phyloP scores from a whole-genome alignment of 1,284 basidiomycete genomes.

The Sanguinoderma infundibulare region DNA sequence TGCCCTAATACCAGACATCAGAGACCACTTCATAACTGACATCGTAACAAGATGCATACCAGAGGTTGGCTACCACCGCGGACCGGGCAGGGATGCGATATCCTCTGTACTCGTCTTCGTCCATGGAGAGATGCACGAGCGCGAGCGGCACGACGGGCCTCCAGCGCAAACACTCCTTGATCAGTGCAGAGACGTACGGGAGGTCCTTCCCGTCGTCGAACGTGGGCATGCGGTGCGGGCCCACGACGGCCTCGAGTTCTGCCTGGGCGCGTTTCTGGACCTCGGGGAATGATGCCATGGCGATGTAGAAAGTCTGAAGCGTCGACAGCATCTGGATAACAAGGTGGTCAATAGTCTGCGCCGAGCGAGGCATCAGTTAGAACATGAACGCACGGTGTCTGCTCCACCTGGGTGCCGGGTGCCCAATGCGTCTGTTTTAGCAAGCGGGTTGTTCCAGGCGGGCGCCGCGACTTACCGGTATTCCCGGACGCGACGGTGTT shows the following conservation, averaged over 20 bases:
- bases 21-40: background rate
- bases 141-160: constrained; percentile 22
- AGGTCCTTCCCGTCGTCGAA: constrained; percentile 22
- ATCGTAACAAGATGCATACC: constrained; percentile 10
- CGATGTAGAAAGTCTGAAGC: constrained; percentile 19
- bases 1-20: constrained; percentile 7
- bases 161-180: constrained; percentile 28
- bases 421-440: no score
- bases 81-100: constrained; percentile 28
- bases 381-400: background rate
- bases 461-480: constrained; percentile 8
- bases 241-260: constrained; percentile 33
- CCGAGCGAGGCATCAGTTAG: no score
- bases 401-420: background rate
- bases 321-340: constrained; percentile 5
- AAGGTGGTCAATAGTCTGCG: background rate
- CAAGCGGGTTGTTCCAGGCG: background rate
- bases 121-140: constrained; percentile 17
- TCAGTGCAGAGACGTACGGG: constrained; percentile 17
- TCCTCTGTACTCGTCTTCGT: constrained; percentile 27
- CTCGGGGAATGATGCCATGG: constrained; percentile 31
- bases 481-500: constrained; percentile 9
- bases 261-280: constrained; percentile 31
- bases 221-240: constrained; percentile 21
- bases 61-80: constrained; percentile 24